A percentile compares a stretch with the other conserved stretches of the same genome.
These are phyloP conservation scores for Vanrija pseudolonga DNA, from an alignment of 1,284 basidiomycete species.

Conservation along the genomic window DNA sequence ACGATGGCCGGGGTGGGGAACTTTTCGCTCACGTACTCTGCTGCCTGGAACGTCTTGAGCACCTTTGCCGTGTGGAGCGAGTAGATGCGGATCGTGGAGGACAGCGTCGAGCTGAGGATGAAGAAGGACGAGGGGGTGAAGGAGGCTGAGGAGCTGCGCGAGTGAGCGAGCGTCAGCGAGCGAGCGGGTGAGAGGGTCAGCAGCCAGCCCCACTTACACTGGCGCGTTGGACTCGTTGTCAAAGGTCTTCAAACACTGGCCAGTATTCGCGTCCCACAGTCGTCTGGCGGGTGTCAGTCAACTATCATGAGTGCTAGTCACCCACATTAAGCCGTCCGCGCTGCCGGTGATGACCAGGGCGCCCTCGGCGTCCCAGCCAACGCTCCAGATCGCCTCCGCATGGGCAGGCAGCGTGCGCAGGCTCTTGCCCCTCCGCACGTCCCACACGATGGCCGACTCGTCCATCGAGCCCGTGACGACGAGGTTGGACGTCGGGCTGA, in stretches of 20 bases:
- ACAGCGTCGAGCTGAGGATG: slow-evolving; percentile 71
- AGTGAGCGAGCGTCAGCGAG: slow-evolving; percentile 1
- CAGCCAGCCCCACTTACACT: slow-evolving; percentile 66
- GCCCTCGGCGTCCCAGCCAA: slow-evolving; percentile 90
- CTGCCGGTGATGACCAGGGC: slow-evolving; percentile 88
- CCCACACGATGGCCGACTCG: slow-evolving; percentile 93
- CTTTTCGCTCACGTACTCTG: slow-evolving; percentile 28
- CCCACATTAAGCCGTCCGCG: slow-evolving; percentile 94
- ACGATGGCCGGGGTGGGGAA: slow-evolving; percentile 35
- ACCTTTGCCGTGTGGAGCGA: slow-evolving; percentile 87
- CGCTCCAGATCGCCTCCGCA: slow-evolving; percentile 91
- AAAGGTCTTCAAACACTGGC: slow-evolving; percentile 94
- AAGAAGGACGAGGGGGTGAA: slow-evolving; percentile 91
- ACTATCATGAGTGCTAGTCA: too few relatives aligned
- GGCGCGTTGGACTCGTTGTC: slow-evolving; percentile 95
- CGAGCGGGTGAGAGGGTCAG: background rate
- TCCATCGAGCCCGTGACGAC: slow-evolving; percentile 90
- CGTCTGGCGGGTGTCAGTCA: slow-evolving; percentile 62
- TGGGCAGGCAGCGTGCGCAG: slow-evolving; percentile 86
- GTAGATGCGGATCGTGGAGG: slow-evolving; percentile 90
- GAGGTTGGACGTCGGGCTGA: slow-evolving; percentile 81
- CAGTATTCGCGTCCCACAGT: slow-evolving; percentile 93
- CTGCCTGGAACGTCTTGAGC: slow-evolving; percentile 69
- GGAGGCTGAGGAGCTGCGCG: slow-evolving; percentile 42
- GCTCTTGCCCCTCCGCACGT: slow-evolving; percentile 76